Evolutionary conservation across 768 basidiomycete genomes (phyloP), one percentile per base, ranked within the genome.

Genomic region (Phanerodontia chrysosporium): DNA sequence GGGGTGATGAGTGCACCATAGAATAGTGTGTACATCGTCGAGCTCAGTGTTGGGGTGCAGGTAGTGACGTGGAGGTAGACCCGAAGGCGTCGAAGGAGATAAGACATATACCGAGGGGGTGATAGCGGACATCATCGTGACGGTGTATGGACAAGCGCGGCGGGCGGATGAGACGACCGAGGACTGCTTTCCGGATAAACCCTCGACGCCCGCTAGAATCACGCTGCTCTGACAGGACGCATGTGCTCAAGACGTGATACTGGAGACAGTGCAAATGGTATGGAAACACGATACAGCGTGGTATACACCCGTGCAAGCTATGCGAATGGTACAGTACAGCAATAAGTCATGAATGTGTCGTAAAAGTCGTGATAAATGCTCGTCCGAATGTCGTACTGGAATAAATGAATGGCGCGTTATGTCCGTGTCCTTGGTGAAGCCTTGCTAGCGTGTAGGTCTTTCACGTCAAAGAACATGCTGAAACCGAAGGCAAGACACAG

Each of bases 1-100:
- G 86, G 85, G 63, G 79, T 85, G 67, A 89, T 70, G 61, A 86
- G 74, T 24, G 82, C 75, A 21, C 86, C 86, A 57, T 82, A 80
- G 72, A 80, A 84, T 36, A 83, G 65, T 28, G 74, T 78, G 18
- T 69, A 54, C 73, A 73, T 74, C 58, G 39, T 63, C 21, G 39
- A 28, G 8, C 18, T 7, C 3, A 25, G 29, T 51, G 49, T 21
- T 42, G 18, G 39, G 48, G 30, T 48, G 51, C 28, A 10, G 36
- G 35, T 3, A 24, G 45, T 28, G 49, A 59, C 44, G 39, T 28
- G 49, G 51, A 59, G 22, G 18, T 39, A 29, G 14, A 45, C 39
- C 18, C 18, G 25, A 46, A 29, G n/a, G 45, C 30, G 10, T 9
- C 18, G 18, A 18, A 42, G 8, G 39, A 42, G 42, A 55, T 55